A percentile compares a stretch with the other conserved stretches of the same genome.
Conservation (phyloP, 495 filamentous ascomycete species). For the Podospora fimiseda region DNA sequence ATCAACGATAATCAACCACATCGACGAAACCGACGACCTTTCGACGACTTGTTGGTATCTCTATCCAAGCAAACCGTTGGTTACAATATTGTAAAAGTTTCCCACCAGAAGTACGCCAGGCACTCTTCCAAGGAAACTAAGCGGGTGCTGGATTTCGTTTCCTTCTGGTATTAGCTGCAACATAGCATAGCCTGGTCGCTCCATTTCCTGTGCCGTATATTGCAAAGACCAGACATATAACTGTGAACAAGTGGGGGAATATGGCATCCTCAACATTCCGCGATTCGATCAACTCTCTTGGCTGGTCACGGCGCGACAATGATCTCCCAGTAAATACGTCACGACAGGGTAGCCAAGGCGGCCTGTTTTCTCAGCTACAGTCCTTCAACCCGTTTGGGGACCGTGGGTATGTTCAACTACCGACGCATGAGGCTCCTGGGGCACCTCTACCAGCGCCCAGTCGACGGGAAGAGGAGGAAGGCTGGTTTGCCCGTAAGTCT, state of each 20-base stretch:
- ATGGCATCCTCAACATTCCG: constrained; percentile 92
- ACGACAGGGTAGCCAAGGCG: constrained; percentile 57
- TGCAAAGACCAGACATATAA: too few species aligned
- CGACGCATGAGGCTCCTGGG: constrained; percentile 74
- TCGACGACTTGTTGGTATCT: too few species aligned
- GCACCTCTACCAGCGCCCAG: constrained; percentile 80
- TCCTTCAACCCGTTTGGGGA: constrained; percentile 84
- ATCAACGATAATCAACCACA: too few species aligned
- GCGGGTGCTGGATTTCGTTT: too few species aligned
- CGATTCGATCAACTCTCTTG: constrained; percentile 88
- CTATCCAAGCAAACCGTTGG: too few species aligned
- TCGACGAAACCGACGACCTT: too few species aligned
- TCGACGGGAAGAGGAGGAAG: constrained; percentile 89
- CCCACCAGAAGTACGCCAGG: too few species aligned
- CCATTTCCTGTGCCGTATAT: too few species aligned
- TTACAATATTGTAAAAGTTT: too few species aligned
- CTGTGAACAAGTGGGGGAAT: neutral
- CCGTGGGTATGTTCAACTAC: constrained; percentile 86
- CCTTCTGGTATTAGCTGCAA: too few species aligned
- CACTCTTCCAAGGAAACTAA: too few species aligned
- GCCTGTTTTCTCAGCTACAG: constrained; percentile 74
- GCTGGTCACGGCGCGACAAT: constrained; percentile 83
- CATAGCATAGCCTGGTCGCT: too few species aligned
- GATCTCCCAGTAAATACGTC: constrained; percentile 74
- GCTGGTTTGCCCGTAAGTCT: constrained; percentile 92